Evolutionary conservation across 2,329 filamentous ascomycete genomes (phyloP), one percentile per base, ranked within the genome.

Genomic region (Cladophialophora carrionii): DNA sequence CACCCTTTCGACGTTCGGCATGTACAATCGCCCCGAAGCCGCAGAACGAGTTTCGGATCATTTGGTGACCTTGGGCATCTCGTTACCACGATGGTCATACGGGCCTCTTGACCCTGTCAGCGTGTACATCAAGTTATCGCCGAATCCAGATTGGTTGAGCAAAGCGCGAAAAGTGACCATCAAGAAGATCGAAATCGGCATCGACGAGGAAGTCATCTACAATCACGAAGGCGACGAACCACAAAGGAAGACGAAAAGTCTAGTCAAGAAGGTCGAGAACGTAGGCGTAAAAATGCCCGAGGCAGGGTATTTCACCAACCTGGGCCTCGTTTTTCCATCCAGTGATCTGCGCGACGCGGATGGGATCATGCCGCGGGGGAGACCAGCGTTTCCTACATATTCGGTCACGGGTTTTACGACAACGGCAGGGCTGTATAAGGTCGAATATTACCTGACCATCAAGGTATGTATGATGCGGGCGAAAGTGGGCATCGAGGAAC

Each of bases 181-280:
- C 74, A 89, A 93, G 74, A 95, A 95, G 74, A 95, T 99, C 71
- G 96, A 92, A 1, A 88, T 98, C 49, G 87, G 88, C 12, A 96
- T 99, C 72, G 95, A 98, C 74, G 95, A 99, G 78, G 94, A 98
- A 76, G 96, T 98, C 65, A 96, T 95, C n/a, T 99, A 91, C 79
- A 98, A 99, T 71, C 95, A 95, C 32, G 94, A 98, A 78, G 95
- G 95, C 56, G 95, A 98, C 74, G 95, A 98, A 75, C 92, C 93
- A 31, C 90, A 90, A 34, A 91, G 91, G 70, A 97, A 96, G 77
- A 82, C 92, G 71, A 97, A 96, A 78, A 90, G 88, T 63, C 81
- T 99, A 70, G 89, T 90, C 29, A 95, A 92, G 76, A 90, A 94
- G 72, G 89, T 89, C 1, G 91, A 97, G 73, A 81, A 83, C 0